Base-by-base conservation (phyloP, 768 basidiomycete species). In the Suillus plorans region DNA sequence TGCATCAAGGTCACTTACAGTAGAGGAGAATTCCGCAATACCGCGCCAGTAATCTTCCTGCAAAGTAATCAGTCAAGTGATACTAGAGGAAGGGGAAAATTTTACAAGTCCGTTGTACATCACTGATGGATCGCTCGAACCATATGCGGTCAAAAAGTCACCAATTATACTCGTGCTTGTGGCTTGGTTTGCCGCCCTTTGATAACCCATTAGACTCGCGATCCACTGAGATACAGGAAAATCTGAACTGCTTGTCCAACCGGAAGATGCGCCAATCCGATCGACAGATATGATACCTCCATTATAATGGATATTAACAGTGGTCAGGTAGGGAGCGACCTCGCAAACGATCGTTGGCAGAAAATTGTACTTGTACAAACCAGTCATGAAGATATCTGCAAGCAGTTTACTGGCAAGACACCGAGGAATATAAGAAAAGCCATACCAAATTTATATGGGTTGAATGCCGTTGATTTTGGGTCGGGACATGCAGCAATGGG, bases 321-420 rank as follows among this genome's bases (percentile, higher is more conserved):
- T 71, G 5, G 50, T 47, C 52, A 64, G 12, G 37, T 64, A 63
- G n/a, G 65, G 70, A 16, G 47, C 52, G 14, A 71, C 63, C 28
- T 37, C n/a, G 53, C 70, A 71, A 8, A 65, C 12, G 1, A 39
- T 60, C 4, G 50, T 16, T 1, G 68, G 56, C 5, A 71, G 60
- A 28, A 71, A 71, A 34, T 14, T 5, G 34, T 71, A 71, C 50
- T 62, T 71, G 61, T 55, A 55, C 31, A 62, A 41, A 4, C 64
- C 65, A 42, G 39, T 16, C 42, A 57, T 63, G 39, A 25, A 61
- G 31, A 57, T 16, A 37, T 5, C n/a, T 25, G 31, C 14, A 34
- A 22, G 28, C 0, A 47, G 14, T 31, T 62, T 39, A 68, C 63
- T 60, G 36, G 67, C 64, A 60, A 53, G 65, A 58, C 3, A 25